These are phyloP conservation scores for Alternaria dauci DNA, from an alignment of 2,329 filamentous ascomycete genomes.

Conservation along the genomic window DNA sequence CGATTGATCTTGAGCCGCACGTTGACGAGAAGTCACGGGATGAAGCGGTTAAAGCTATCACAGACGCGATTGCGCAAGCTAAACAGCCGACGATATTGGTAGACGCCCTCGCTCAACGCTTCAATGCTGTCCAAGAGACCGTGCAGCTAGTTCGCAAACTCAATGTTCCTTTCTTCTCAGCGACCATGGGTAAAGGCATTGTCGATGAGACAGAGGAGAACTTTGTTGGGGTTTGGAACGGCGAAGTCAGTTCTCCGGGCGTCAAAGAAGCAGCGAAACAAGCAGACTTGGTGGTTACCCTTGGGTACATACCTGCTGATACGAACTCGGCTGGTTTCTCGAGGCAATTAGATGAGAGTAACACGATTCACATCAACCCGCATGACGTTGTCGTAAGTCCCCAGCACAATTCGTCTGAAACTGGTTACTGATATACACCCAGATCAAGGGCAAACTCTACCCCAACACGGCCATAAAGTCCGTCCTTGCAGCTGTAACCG, in stretches of 20 bases:
- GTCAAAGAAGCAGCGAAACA: conserved; percentile 48
- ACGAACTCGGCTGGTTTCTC: conserved; percentile 56
- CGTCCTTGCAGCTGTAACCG: conserved; percentile 43
- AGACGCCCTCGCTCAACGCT: conserved; percentile 52
- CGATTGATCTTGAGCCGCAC: conserved; percentile 46
- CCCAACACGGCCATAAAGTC: conserved; percentile 49
- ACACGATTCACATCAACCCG: conserved; percentile 50
- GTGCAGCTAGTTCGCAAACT: conserved; percentile 46
- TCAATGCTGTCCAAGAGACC: conserved; percentile 48
- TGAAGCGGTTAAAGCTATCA: conserved; percentile 47
- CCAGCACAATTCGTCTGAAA: not conserved
- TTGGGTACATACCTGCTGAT: conserved; percentile 54
- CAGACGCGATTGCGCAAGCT: conserved; percentile 41
- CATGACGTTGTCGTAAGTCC: conserved; percentile 45
- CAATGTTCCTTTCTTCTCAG: conserved; percentile 49
- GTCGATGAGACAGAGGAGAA: conserved; percentile 53
- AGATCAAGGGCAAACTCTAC: conserved; percentile 45
- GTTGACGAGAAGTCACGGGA: conserved; percentile 38
- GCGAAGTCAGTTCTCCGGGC: conserved; percentile 49
- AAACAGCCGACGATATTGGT: conserved; percentile 52
- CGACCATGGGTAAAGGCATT: conserved; percentile 55
- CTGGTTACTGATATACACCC: conserved; percentile 1
- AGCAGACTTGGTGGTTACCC: conserved; percentile 49
- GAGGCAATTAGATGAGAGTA: conserved; percentile 41
- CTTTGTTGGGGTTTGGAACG: conserved; percentile 55